Evolutionary conservation across 2,329 filamentous ascomycete species (phyloP), one percentile per base, ranked within the genome.

Genomic region (Microdochium bolleyi): DNA sequence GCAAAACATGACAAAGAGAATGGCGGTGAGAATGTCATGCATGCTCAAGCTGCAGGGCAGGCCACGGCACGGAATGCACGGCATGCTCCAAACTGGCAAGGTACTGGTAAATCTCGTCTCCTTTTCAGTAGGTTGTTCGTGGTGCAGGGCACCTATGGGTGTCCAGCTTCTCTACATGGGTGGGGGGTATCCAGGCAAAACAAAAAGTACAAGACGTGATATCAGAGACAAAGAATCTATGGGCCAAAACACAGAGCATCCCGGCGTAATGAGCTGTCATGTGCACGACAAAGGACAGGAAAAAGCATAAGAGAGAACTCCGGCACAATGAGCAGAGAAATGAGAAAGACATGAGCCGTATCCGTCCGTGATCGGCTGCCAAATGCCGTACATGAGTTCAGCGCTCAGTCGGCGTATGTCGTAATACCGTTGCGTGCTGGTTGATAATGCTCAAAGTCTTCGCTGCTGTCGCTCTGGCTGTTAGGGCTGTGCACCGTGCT

Each of bases 401-500:
- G 5, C 5, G 3, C 41, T 46, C 41, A 46, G 19, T 46, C 41
- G 41, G 41, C 19, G 22, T 46, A 46, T 22, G 41, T 22, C 41
- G 19, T 11, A 13, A 46, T 46, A 19, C 41, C 41, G 41, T 46
- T 21, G 8, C 41, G 41, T 46, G 41, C 22, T 19, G 41, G 41
- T 5, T 46, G 41, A 11, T 75, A 76, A 48, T 46, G 41, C 41
- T 46, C 41, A 22, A 46, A 46, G 24, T 83, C 80, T 51, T 82
- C 80, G 53, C 76, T 80, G 56, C 73, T 80, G 48, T 77, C 77
- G 34, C 71, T 74, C 30, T 69, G 70, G 51, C 72, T 76, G 53
- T 69, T 66, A 9, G 79, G 79, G 52, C 79, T 83, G 53, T 80
- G 76, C 37, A 72, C 71, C 3, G 70, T 72, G 60, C 75, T 80